phyloP scores from a whole-genome alignment of 139 green algal species.

The Chlorokybus atmophyticus region DNA sequence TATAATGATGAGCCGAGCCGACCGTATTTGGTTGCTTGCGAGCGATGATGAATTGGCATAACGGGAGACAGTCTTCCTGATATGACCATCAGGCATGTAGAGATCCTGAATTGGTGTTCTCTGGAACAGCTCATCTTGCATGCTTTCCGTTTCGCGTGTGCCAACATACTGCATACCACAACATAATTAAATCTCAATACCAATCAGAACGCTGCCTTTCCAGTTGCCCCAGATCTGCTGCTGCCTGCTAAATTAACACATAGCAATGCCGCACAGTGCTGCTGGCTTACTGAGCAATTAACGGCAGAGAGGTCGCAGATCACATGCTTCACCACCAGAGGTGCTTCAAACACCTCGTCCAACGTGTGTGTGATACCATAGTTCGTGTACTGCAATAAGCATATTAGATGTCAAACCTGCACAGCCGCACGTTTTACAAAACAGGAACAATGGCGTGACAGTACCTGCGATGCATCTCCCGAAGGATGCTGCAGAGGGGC shows the following conservation, averaged over 20 bases:
- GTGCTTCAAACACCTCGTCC: conserved; percentile 59
- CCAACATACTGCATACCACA: conserved; percentile 18
- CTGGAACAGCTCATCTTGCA: too few relatives aligned
- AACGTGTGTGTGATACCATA: conserved; percentile 53
- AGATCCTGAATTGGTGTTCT: conserved; percentile 19
- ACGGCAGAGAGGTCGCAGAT: conserved; percentile 32
- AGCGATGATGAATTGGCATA: too few relatives aligned
- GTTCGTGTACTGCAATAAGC: background rate
- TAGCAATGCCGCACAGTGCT: background rate
- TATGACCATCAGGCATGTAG: conserved; percentile 14
- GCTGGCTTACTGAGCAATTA: conserved; percentile 5
- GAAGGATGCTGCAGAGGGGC: too few relatives aligned
- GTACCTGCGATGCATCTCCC: too few relatives aligned
- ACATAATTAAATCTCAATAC: background rate
- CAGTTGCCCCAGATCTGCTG: too few relatives aligned
- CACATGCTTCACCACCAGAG: conserved; percentile 42
- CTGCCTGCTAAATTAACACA: too few relatives aligned
- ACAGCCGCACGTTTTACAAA: too few relatives aligned
- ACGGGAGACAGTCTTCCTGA: conserved; percentile 14
- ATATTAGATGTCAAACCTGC: too few relatives aligned
- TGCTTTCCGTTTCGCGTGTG: background rate
- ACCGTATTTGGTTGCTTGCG: too few relatives aligned
- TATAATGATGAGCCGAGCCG: too few relatives aligned
- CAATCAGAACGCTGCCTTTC: background rate
- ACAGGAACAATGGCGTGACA: too few relatives aligned